A percentile compares a stretch with the other conserved stretches of the same genome.
Conservation (phyloP, 2,329 filamentous ascomycete genomes). For the Ophiostoma piceae region DNA sequence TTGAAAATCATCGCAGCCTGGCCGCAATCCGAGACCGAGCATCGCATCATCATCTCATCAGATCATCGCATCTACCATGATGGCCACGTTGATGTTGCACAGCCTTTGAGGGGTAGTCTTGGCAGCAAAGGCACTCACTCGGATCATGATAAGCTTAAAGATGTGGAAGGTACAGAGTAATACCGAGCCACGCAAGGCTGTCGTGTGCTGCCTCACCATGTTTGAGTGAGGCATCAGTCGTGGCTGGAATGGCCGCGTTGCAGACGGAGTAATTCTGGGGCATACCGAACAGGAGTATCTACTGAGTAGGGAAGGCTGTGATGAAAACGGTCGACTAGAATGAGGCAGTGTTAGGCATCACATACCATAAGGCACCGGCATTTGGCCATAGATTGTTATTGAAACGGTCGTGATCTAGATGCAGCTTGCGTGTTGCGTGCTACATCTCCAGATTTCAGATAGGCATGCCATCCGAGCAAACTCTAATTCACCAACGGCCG, state of each 20-base stretch:
- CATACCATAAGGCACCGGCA: not conserved
- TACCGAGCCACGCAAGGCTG: not conserved
- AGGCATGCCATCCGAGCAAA: not conserved
- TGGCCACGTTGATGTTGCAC: not conserved
- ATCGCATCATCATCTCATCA: not conserved
- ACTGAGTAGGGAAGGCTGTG: not conserved
- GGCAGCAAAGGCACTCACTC: not conserved
- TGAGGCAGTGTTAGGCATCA: not conserved
- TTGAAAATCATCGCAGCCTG: not conserved
- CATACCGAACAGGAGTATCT: not conserved
- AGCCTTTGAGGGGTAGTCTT: slow-evolving; percentile 5
- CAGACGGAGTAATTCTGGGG: not conserved
- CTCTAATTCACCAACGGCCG: not conserved
- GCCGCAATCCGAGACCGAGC: not conserved
- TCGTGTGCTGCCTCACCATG: not conserved
- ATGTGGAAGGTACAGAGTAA: not conserved
- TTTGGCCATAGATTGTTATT: not conserved
- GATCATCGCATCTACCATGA: not conserved
- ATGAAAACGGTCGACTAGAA: not conserved
- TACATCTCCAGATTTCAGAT: not conserved
- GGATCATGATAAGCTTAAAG: slow-evolving; percentile 7
- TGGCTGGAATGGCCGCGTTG: not conserved
- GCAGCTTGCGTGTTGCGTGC: not conserved
- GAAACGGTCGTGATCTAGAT: not conserved
- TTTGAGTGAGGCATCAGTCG: not conserved